A percentile compares a stretch with the other conserved stretches of the same genome.
Conservation (phyloP, 1,284 basidiomycete species). For the Puccinia triticina region DNA sequence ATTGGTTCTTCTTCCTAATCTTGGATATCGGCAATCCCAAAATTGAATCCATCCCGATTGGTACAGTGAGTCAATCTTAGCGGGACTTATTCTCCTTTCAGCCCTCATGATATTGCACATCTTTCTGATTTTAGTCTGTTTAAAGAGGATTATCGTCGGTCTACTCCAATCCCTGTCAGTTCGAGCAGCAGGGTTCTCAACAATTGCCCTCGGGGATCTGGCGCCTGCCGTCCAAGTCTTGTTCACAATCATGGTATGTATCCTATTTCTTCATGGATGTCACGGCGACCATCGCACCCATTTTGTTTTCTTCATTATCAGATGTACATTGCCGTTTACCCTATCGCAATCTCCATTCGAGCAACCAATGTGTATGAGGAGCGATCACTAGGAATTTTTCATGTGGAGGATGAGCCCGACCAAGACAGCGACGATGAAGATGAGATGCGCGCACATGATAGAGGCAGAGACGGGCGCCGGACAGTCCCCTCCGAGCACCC, state of each 20-base stretch:
- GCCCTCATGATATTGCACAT: neutral
- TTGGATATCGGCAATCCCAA: constrained; percentile 80
- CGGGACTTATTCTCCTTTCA: neutral
- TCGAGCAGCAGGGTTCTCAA: constrained; percentile 70
- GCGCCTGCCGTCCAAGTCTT: constrained; percentile 67
- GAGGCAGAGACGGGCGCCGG: constrained; percentile 25
- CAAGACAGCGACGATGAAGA: constrained; percentile 47
- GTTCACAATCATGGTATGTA: constrained; percentile 80
- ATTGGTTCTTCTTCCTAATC: constrained; percentile 86
- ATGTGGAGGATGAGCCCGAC: constrained; percentile 9
- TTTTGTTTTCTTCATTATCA: neutral
- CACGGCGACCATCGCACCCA: constrained; percentile 62
- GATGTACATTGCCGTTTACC: constrained; percentile 62
- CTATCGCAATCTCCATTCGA: constrained; percentile 74
- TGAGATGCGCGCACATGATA: constrained; percentile 51
- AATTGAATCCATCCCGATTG: constrained; percentile 72
- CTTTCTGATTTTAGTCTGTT: neutral
- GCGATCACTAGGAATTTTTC: constrained; percentile 60
- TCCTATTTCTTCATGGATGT: constrained; percentile 56
- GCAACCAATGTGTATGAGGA: constrained; percentile 99
- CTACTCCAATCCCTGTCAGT: constrained; percentile 67
- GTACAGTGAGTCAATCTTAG: constrained; percentile 65
- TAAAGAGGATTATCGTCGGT: constrained; percentile 63
- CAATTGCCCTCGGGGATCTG: constrained; percentile 55
- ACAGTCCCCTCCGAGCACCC: neutral